Evolutionary conservation across 106 monocot genomes (phyloP).

Genomic region (Apostasia ramifera): DNA sequence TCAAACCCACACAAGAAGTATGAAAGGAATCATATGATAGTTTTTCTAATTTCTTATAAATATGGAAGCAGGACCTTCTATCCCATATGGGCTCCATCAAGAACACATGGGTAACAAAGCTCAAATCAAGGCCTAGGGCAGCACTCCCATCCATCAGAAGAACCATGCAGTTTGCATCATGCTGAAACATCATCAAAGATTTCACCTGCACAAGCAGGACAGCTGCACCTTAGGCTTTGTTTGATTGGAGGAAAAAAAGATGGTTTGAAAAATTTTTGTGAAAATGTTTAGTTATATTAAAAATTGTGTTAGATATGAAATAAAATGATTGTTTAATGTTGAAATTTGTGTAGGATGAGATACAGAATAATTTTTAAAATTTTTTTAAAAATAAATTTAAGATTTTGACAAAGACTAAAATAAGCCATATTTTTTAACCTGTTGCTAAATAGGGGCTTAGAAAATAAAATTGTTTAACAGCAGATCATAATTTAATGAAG

Average conservation of each 20-base stretch:
- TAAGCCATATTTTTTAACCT: too few species aligned
- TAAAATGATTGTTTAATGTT: too few species aligned
- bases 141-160: constrained; percentile 99
- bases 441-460: background rate
- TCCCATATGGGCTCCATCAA: constrained; percentile 99
- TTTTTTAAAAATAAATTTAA: background rate
- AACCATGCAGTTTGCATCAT: constrained; percentile 68
- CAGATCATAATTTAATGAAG: background rate
- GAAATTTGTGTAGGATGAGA: too few species aligned
- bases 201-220: constrained; percentile 48
- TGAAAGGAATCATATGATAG: too few species aligned
- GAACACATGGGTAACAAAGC: constrained; percentile 92
- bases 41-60: background rate
- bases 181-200: constrained; percentile 65
- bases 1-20: too few species aligned
- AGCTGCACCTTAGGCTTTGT: too few species aligned
- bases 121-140: constrained; percentile 93
- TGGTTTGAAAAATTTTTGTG: too few species aligned
- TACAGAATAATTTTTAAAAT: background rate
- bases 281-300: too few species aligned
- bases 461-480: background rate
- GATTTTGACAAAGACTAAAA: too few species aligned
- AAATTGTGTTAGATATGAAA: too few species aligned
- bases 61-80: constrained; percentile 50
- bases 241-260: too few species aligned